Conservation (phyloP, 768 basidiomycete species). For the Udeniomyces megalosporus region DNA sequence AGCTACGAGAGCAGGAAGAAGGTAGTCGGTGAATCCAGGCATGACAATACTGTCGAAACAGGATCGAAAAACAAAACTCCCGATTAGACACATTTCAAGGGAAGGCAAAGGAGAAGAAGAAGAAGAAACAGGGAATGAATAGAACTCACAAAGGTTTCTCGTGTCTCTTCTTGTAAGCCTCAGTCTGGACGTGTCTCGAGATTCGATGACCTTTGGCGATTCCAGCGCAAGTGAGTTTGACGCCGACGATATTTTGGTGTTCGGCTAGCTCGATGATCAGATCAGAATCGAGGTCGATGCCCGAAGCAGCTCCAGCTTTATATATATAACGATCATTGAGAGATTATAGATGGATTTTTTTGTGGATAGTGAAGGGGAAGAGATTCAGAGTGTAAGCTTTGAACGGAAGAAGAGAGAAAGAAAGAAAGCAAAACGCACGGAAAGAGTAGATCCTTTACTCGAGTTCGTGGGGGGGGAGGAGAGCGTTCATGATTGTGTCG, state of each 20-base stretch:
- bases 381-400: neutral
- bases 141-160: slow-evolving; percentile 8
- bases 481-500: too few species aligned
- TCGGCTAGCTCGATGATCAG: slow-evolving; percentile 48
- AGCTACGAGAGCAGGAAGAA: slow-evolving; percentile 43
- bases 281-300: slow-evolving; percentile 72
- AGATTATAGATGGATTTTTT: slow-evolving; percentile 24
- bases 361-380: slow-evolving; percentile 31
- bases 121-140: neutral
- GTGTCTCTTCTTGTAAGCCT: slow-evolving; percentile 22
- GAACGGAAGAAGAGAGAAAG: neutral
- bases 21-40: slow-evolving; percentile 56
- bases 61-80: neutral
- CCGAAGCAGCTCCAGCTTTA: slow-evolving; percentile 36
- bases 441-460: slow-evolving; percentile 31
- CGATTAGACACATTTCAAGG: neutral
- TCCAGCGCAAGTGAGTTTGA: slow-evolving; percentile 65
- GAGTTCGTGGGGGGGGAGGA: too few species aligned
- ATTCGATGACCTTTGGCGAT: slow-evolving; percentile 64
- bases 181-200: slow-evolving; percentile 37
- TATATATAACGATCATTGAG: too few species aligned
- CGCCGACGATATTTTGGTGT: slow-evolving; percentile 74
- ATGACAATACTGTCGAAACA: slow-evolving; percentile 33
- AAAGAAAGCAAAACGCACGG: slow-evolving; percentile 36
- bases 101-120: slow-evolving; percentile 21